Evolutionary conservation across 768 basidiomycete genomes (phyloP), one percentile per base, ranked within the genome.

Genomic region (Tylopilus plumbeoviolaceoides): DNA sequence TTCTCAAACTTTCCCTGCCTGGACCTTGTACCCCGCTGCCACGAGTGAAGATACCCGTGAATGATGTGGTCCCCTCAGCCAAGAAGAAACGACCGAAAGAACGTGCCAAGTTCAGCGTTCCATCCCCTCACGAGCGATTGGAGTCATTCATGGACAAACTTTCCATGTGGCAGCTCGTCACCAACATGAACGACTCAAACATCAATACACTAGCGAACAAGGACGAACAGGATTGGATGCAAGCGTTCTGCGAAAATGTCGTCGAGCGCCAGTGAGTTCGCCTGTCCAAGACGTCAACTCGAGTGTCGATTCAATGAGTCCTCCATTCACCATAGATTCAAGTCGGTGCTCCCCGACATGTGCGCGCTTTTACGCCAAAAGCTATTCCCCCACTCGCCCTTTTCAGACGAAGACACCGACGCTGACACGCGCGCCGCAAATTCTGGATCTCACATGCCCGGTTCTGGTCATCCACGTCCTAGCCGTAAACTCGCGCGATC

Each of bases 141-240:
- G 87, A 91, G 63, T 72, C 74, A 1, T 83, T 85, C 67, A 88
- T 89, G 84, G 89, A 91, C 68, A 87, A 84, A 61, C 67, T 91
- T 7, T 86, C 84, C 4, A 82, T 78, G 70, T 89, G 87, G 87
- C 89, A 91, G 61, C 78, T 91, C 20, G 67, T 74, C 56, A 57
- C 55, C 4, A 62, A 66, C 31, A 65, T 85, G 51, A 68, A 72
- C 5, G 61, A 78, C 12, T 64, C 72, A 21, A 38, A 50, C 30
- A 30, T 30, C 30, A 7, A 30, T n/a, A 60, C 48, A 23, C 44
- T n/a, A 5, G 47, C 42, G 18, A 38, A 56, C 14, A 50, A 56
- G 7, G 63, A 74, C 18, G 72, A 76, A 35, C 72, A 73, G 2
- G 89, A 92, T 59, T 91, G 89, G 89, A 83, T 81, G 70, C 90